Evolutionary conservation across 208 protist genomes (phyloP).

Genomic region (Leishmania arabica): DNA sequence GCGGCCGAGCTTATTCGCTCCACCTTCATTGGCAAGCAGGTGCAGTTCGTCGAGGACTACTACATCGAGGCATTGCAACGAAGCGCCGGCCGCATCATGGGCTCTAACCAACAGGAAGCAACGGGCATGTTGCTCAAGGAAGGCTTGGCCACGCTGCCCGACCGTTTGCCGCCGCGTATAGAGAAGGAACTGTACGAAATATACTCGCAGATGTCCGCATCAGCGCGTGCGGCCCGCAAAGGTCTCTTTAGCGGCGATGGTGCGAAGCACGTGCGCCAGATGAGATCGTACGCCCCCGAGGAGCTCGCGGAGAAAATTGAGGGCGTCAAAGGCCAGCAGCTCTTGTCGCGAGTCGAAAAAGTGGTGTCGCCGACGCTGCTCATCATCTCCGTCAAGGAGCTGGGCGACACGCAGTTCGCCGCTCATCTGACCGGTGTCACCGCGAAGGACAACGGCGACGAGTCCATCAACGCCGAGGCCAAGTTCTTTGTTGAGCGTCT

Average conservation of each 20-base stretch:
- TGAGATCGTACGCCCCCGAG: constrained; percentile 51
- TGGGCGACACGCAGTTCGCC: constrained; percentile 65
- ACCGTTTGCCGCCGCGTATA: constrained; percentile 57
- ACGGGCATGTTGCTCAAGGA: constrained; percentile 69
- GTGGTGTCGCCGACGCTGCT: constrained; percentile 63
- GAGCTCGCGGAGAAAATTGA: constrained; percentile 47
- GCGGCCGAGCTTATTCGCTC: constrained; percentile 84
- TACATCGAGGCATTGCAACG: constrained; percentile 82
- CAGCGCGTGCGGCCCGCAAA: constrained; percentile 55
- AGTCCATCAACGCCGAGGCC: constrained; percentile 40
- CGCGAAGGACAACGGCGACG: constrained; percentile 56
- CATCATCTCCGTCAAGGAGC: constrained; percentile 49
- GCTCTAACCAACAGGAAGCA: constrained; percentile 54
- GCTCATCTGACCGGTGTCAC: constrained; percentile 83
- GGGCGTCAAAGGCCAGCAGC: constrained; percentile 51
- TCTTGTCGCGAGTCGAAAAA: constrained; percentile 79
- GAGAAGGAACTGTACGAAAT: constrained; percentile 70
- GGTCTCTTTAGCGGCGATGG: constrained; percentile 75
- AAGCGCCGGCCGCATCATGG: constrained; percentile 62
- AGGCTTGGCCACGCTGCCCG: constrained; percentile 71
- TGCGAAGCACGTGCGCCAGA: constrained; percentile 55
- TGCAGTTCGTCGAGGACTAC: constrained; percentile 88
- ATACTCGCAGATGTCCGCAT: constrained; percentile 54
- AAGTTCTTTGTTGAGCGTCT: constrained; percentile 80
- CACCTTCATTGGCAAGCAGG: constrained; percentile 85